Evolutionary conservation across 306 rosid species (phyloP), one percentile per base, ranked within the genome.

Genomic region (Amphicarpaea edgeworthii): DNA sequence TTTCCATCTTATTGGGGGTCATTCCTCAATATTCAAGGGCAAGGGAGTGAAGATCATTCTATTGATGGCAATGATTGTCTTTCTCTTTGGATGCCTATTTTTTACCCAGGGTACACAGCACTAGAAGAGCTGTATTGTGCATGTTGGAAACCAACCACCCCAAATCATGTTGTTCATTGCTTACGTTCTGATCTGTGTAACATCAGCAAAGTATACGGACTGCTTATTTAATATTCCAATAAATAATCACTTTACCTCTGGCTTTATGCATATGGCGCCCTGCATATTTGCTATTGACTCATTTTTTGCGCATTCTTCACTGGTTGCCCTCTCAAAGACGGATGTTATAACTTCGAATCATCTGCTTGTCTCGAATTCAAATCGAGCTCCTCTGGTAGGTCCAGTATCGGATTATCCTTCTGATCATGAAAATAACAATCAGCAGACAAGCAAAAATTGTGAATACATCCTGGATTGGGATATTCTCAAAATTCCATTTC

Each of bases 81-180:
- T n/a, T 95, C 92, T 81, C 81, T 95, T 79, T 95, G 99, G 99
- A 85, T 90, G 92, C 99, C 99, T 50, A 70, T 92, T 80, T 90
- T 96, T 5, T 97, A 97, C 37, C 85, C 86, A 19, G 99, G 99
- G 77, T 95, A 95, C 83, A 85, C 81, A 62, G 85, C 97, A 17
- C 54, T 95, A 53, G 99, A n/a, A n/a, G n/a, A n/a, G 99, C 37
- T 92, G 92, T 85, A 93, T 95, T 69, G 98, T 85, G 50, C 86
- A 90, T 81, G 70, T 80, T 50, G 99, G 99, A 57, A 88, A 88
- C 69, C 83, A 86, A 65, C 91, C 89, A 43, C 99, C 99, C 89
- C 97, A 32, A 86, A 81, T 79, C 86, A 90, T 75, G 64, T 90
- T 74, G 91, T 95, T 72, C 79, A 95, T 75, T 95, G 99, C 82